These are phyloP conservation scores for Suhomyces xylopsoci DNA, from an alignment of 805 yeast genomes.

Conservation along the genomic window DNA sequence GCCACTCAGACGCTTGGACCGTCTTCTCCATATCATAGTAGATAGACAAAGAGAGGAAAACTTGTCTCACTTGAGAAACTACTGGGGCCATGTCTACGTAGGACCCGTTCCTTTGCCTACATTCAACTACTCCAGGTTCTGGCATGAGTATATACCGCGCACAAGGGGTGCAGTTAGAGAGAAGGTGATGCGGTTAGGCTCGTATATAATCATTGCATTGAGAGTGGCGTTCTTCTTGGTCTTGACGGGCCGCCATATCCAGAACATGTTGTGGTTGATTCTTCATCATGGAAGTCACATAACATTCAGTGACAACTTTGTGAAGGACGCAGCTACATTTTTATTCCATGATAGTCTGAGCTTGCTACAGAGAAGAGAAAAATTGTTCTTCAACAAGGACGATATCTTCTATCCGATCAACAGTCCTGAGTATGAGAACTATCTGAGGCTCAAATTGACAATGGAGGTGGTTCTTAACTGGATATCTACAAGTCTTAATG, in stretches of 20 bases:
- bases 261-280: conserved; percentile 16
- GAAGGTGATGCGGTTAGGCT: not conserved
- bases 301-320: conserved; percentile 27
- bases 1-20: not conserved
- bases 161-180: not conserved
- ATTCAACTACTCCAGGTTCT: conserved; percentile 15
- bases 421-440: not conserved
- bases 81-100: conserved; percentile 8
- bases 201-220: conserved; percentile 1
- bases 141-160: conserved; percentile 12
- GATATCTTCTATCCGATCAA: conserved; percentile 6
- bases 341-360: conserved; percentile 16
- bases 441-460: not conserved
- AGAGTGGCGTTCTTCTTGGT: conserved; percentile 14
- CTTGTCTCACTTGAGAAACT: not conserved
- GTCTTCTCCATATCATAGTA: not conserved
- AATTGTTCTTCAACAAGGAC: conserved; percentile 8
- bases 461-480: conserved; percentile 2
- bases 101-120: conserved; percentile 9
- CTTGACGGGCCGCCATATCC: conserved; percentile 6
- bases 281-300: conserved; percentile 24
- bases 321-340: conserved; percentile 28
- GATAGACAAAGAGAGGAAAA: not conserved
- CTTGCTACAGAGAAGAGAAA: conserved; percentile 12
- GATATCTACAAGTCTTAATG: conserved; percentile 1